Evolutionary conservation across 73 alveolate species (phyloP).

Genomic region (Vitrella brassicaformis): DNA sequence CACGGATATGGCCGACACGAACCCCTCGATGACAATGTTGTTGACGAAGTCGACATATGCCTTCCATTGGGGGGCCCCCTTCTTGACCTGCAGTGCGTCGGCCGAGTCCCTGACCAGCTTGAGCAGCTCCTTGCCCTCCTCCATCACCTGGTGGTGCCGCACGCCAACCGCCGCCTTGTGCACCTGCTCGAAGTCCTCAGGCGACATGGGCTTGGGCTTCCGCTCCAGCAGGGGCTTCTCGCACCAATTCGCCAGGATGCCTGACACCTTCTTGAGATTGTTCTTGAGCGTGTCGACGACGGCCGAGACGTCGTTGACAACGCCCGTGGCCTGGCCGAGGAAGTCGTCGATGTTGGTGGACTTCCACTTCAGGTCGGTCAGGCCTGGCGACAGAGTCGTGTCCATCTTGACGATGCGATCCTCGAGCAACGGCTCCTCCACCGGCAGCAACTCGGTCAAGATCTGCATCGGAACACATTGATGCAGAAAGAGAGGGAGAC

Average conservation of each 20-base stretch:
- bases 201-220: slow-evolving; percentile 75
- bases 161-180: slow-evolving; percentile 56
- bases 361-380: slow-evolving; percentile 91
- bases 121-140: slow-evolving; percentile 68
- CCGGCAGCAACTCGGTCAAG: slow-evolving; percentile 84
- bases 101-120: slow-evolving; percentile 51
- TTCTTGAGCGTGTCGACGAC: slow-evolving; percentile 41
- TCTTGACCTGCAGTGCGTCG: slow-evolving; percentile 49
- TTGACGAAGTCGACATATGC: slow-evolving; percentile 44
- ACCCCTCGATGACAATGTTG: slow-evolving; percentile 61
- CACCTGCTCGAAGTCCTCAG: slow-evolving; percentile 84
- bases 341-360: slow-evolving; percentile 64
- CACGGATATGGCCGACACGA: slow-evolving; percentile 53
- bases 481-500: too few species aligned
- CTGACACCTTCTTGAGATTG: slow-evolving; percentile 26
- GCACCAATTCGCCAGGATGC: slow-evolving; percentile 34
- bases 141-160: slow-evolving; percentile 30
- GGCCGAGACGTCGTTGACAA: slow-evolving; percentile 27
- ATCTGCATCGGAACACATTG: too few species aligned
- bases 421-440: slow-evolving; percentile 95
- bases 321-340: slow-evolving; percentile 8
- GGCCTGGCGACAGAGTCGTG: slow-evolving; percentile 84
- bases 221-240: slow-evolving; percentile 32
- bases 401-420: slow-evolving; percentile 90
- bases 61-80: slow-evolving; percentile 58